These are phyloP conservation scores for Hyphopichia fennica DNA, from an alignment of 1,139 yeast species.

Conservation along the genomic window DNA sequence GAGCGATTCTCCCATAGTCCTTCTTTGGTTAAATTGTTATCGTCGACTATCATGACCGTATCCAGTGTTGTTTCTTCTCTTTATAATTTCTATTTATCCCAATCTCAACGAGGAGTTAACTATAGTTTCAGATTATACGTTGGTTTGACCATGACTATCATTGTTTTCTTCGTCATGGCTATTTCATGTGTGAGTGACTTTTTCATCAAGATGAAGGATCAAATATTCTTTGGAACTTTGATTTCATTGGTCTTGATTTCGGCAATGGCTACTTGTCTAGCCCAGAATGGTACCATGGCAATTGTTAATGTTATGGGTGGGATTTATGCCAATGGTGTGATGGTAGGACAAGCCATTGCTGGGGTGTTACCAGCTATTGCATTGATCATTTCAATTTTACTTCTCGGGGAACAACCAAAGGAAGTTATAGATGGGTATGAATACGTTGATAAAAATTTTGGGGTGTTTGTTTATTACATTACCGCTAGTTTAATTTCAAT, in stretches of 20 bases:
- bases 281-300: conserved; percentile 92
- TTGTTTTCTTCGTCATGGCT: conserved; percentile 55
- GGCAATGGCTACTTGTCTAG: conserved; percentile 65
- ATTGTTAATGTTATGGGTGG: conserved; percentile 78
- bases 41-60: conserved; percentile 87
- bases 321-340: conserved; percentile 78
- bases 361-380: conserved; percentile 89
- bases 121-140: conserved; percentile 57
- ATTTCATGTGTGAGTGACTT: conserved; percentile 47
- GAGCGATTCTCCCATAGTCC: conserved; percentile 59
- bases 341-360: conserved; percentile 94
- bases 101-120: conserved; percentile 62
- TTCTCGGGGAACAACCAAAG: conserved; percentile 20
- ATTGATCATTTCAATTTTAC: conserved; percentile 57
- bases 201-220: conserved; percentile 39
- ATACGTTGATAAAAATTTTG: conserved; percentile 41
- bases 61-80: conserved; percentile 71
- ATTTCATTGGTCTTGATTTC: conserved; percentile 62
- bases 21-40: conserved; percentile 57
- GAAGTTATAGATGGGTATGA: conserved; percentile 9
- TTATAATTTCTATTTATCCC: conserved; percentile 65
- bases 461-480: conserved; percentile 65
- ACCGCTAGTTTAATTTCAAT: conserved; percentile 66
- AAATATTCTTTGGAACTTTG: conserved; percentile 42
- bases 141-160: conserved; percentile 60